phyloP scores from a whole-genome alignment of 768 basidiomycete species.

The Mycena olivaceomarginata region DNA sequence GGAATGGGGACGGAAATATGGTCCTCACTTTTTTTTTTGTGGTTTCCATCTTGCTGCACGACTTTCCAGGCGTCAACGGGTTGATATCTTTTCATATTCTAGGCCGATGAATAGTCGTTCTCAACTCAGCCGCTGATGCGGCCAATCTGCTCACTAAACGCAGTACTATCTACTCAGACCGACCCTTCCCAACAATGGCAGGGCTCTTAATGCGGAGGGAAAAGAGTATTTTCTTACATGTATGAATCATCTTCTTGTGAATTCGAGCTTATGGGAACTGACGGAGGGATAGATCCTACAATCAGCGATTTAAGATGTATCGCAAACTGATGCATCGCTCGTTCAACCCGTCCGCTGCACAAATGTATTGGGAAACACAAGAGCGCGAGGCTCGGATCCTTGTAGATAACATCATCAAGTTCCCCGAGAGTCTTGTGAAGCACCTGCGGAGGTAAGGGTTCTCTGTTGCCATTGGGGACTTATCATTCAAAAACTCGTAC shows the following conservation, averaged over 20 bases:
- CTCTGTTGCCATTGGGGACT: not conserved
- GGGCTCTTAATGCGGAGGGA: slow-evolving; percentile 17
- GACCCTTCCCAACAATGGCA: slow-evolving; percentile 45
- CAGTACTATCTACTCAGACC: slow-evolving; percentile 61
- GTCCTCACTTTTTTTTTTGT: slow-evolving; percentile 26
- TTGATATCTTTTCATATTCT: slow-evolving; percentile 52
- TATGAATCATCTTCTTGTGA: not conserved
- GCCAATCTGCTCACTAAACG: slow-evolving; percentile 59
- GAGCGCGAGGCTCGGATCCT: slow-evolving; percentile 33
- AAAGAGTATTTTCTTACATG: slow-evolving; percentile 45
- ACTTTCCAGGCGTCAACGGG: not conserved
- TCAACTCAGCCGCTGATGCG: slow-evolving; percentile 51
- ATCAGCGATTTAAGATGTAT: slow-evolving; percentile 39
- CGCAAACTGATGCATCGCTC: slow-evolving; percentile 38
- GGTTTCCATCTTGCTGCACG: not conserved
- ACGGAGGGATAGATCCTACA: slow-evolving; percentile 22
- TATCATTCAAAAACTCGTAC: not conserved
- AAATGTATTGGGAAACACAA: slow-evolving; percentile 29
- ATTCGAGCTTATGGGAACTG: no score
- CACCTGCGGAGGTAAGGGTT: slow-evolving; percentile 26
- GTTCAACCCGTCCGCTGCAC: slow-evolving; percentile 34
- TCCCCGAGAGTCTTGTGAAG: slow-evolving; percentile 22
- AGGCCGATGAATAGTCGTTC: slow-evolving; percentile 58
- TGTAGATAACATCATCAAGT: slow-evolving; percentile 27
- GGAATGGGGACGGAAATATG: slow-evolving; percentile 61